Evolutionary conservation across 2,329 filamentous ascomycete species (phyloP), one percentile per base, ranked within the genome.

Genomic region (Fusarium fracticaudum): DNA sequence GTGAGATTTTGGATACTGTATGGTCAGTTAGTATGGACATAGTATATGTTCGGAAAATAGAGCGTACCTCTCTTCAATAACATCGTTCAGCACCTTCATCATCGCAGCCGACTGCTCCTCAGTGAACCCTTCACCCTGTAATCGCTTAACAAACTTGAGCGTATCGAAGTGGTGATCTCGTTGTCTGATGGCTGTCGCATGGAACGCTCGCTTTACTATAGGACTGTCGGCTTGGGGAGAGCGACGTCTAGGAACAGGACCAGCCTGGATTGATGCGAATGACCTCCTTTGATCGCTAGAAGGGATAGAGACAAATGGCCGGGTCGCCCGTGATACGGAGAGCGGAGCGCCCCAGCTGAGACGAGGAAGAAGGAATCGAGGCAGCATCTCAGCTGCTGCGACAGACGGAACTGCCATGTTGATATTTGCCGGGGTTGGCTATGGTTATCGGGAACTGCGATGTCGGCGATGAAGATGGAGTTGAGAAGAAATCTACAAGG

Each of bases 131-230:
- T 99, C 96, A 75, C 90, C 90, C 82, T 96, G 92, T 45, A 99
- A 87, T 60, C 94, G 89, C 84, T 98, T 94, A 44, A 99, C 95
- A 81, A 99, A 98, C 85, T 98, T 98, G 71, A 99, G 89, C 2
- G 96, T 99, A 84, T 99, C 96, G 81, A 99, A 99, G 83, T 99
- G 95, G 83, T 99, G 96, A 79, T 98, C 95, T 74, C 93, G 90
- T 60, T 83, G 81, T 58, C 85, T 88, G 43, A 84, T 79, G 3
- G 76, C 62, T 2, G 94, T 92, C 41, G 91, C 89, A 81, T 95
- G 93, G 81, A 98, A 96, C 0, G 86, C 84, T 68, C 87, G 83
- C 50, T 80, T 80, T 7, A 79, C 57, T 31, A 79, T 76, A 5
- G 73, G 76, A 38, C 75, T 81, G 6, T 47, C 57, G 20, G 35